A percentile compares a stretch with the other conserved stretches of the same genome.
These are phyloP conservation scores for Dioszegia aurantiaca DNA, from an alignment of 768 basidiomycete species.

Conservation along the genomic window DNA sequence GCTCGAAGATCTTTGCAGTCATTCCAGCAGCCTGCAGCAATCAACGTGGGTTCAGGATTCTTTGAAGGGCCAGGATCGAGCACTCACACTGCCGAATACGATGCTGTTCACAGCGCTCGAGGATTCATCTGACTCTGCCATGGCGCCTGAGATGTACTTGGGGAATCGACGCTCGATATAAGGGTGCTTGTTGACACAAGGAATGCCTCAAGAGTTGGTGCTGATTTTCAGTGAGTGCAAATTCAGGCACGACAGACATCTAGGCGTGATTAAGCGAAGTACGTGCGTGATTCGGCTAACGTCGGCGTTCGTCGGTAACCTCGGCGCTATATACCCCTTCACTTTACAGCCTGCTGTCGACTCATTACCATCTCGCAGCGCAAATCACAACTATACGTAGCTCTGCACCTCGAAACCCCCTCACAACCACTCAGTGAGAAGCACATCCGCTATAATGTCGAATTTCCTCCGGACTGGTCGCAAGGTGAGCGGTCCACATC, in stretches of 20 bases:
- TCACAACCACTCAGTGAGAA: no score
- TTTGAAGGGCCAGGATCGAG: not conserved
- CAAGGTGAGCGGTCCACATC: slow-evolving; percentile 25
- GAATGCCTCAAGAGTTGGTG: no score
- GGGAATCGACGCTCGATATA: not conserved
- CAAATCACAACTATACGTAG: not conserved
- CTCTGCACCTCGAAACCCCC: no score
- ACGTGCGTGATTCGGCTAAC: no score
- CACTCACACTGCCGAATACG: slow-evolving; percentile 49
- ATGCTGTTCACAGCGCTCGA: slow-evolving; percentile 41
- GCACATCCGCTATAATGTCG: slow-evolving; percentile 34
- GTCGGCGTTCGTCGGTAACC: no score
- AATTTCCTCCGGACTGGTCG: slow-evolving; percentile 41
- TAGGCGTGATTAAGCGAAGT: not conserved
- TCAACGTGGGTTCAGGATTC: not conserved
- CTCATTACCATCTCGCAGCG: no score
- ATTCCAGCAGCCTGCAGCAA: slow-evolving; percentile 73
- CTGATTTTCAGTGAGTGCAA: not conserved
- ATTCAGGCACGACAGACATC: not conserved
- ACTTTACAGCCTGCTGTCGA: no score
- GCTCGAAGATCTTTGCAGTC: slow-evolving; percentile 81
- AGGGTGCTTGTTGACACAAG: no score
- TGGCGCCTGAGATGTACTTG: not conserved
- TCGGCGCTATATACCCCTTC: no score
- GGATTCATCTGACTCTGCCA: slow-evolving; percentile 12